These are phyloP conservation scores for Pouteria campechiana DNA, from an alignment of 179 eudicot genomes.

Conservation along the genomic window DNA sequence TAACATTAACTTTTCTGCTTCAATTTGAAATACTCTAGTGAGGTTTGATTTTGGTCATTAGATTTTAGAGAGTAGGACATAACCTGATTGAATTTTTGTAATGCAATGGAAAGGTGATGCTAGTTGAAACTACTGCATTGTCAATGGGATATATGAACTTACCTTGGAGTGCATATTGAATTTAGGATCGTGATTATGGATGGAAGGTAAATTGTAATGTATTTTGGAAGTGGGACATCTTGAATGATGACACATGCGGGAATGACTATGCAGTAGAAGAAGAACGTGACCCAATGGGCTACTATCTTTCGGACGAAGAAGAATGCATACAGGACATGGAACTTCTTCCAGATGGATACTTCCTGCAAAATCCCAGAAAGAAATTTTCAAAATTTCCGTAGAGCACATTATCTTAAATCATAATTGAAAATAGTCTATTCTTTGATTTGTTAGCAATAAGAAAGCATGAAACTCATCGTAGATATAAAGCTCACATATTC, in stretches of 20 bases:
- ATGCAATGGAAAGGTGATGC: no score
- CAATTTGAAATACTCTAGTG: no score
- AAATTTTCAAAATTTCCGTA: background rate
- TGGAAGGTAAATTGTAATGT: constrained; percentile 31
- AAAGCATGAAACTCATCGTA: no score
- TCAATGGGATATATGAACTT: no score
- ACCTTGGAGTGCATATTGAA: constrained; percentile 25
- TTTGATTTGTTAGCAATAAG: no score
- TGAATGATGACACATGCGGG: constrained; percentile 29
- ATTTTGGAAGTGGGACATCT: constrained; percentile 32
- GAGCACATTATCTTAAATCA: background rate
- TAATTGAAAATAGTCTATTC: background rate
- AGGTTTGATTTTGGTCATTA: no score
- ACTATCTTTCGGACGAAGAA: constrained; percentile 36
- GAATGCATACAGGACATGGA: constrained; percentile 32
- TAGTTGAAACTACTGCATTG: no score
- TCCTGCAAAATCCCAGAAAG: constrained; percentile 18
- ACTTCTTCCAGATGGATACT: constrained; percentile 31
- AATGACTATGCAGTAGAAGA: constrained; percentile 34
- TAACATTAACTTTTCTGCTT: no score
- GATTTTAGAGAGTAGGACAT: no score
- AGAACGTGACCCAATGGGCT: constrained; percentile 44
- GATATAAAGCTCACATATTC: no score
- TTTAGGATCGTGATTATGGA: constrained; percentile 31
- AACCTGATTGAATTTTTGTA: no score